Conservation (phyloP, 371 early-diverging fungal species). For the Coemansia sp. region DNA sequence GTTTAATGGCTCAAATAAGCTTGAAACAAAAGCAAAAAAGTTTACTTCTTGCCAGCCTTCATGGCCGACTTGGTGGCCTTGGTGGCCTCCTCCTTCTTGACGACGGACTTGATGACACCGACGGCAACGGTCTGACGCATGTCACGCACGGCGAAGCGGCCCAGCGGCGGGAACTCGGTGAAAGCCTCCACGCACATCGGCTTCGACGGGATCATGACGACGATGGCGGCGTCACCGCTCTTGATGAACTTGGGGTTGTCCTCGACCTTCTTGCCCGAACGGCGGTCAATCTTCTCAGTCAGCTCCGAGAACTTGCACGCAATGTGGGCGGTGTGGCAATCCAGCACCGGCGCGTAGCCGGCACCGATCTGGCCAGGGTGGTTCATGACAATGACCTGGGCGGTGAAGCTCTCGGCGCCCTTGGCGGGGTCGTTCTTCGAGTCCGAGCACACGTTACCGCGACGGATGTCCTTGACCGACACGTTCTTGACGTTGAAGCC, state of each 20-base stretch:
- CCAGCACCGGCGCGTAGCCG: conserved; percentile 91
- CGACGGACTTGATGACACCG: conserved; percentile 95
- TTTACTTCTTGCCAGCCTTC: conserved; percentile 72
- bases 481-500: conserved; percentile 98
- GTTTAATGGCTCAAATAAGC: not conserved
- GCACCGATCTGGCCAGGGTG: conserved; percentile 92
- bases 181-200: conserved; percentile 96
- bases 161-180: conserved; percentile 89
- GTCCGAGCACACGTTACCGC: conserved; percentile 96
- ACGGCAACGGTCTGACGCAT: conserved; percentile 92
- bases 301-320: conserved; percentile 93
- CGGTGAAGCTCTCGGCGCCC: conserved; percentile 88
- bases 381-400: conserved; percentile 95
- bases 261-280: conserved; percentile 89
- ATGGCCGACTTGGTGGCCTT: conserved; percentile 54
- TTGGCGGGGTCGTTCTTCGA: conserved; percentile 97
- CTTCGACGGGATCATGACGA: conserved; percentile 93
- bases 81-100: conserved; percentile 69
- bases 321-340: conserved; percentile 97
- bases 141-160: conserved; percentile 97
- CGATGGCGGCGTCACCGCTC: conserved; percentile 93
- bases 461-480: conserved; percentile 94
- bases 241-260: conserved; percentile 91
- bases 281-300: conserved; percentile 93
- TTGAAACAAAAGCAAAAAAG: not conserved